Percentiles rank a stretch among this genome's conserved stretches.
Evolutionary conservation across 371 early-diverging fungal species (phyloP).

Genomic region (Dichotomocladium elegans): DNA sequence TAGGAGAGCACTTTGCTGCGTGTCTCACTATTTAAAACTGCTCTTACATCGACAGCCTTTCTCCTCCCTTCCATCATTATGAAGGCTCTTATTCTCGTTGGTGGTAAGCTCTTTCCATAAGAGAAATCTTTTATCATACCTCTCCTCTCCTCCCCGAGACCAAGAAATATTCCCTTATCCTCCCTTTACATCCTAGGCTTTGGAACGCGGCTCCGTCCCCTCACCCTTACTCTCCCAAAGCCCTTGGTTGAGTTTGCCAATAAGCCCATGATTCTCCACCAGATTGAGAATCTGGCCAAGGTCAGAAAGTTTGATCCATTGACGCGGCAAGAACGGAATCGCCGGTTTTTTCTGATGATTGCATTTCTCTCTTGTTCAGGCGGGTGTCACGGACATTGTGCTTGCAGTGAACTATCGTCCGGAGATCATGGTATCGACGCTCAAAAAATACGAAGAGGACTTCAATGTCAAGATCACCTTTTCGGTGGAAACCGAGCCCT

Average conservation of each 20-base stretch:
- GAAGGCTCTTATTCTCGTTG: constrained; percentile 99
- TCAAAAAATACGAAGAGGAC: constrained; percentile 85
- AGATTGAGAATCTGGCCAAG: constrained; percentile 97
- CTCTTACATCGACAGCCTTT: no score
- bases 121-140: neutral
- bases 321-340: no score
- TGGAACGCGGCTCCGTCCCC: constrained; percentile 98
- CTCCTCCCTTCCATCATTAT: no score
- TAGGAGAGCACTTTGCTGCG: no score
- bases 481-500: constrained; percentile 94
- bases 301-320: constrained; percentile 37
- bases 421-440: constrained; percentile 89
- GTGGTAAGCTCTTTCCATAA: constrained; percentile 75
- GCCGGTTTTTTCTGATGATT: no score
- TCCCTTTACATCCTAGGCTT: no score
- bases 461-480: constrained; percentile 94
- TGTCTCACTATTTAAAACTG: no score
- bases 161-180: no score
- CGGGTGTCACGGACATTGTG: constrained; percentile 97
- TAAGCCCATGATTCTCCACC: constrained; percentile 99
- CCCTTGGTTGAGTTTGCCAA: constrained; percentile 99
- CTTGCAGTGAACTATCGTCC: constrained; percentile 99
- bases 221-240: constrained; percentile 98
- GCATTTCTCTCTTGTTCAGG: constrained; percentile 52
- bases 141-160: no score